phyloP scores from a whole-genome alignment of 2,329 filamentous ascomycete species.

The Penicillium sp. region DNA sequence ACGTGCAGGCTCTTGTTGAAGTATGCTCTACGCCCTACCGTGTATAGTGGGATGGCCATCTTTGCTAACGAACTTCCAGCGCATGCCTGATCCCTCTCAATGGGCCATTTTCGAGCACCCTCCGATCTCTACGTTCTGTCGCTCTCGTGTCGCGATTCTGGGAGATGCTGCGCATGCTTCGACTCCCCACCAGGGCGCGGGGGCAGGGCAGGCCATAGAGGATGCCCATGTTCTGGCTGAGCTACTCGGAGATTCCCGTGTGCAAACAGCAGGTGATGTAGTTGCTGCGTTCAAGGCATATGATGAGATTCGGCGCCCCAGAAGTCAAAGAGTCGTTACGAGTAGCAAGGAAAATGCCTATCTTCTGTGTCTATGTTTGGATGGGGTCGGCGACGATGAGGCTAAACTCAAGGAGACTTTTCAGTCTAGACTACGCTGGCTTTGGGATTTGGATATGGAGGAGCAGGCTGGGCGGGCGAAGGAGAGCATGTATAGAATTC shows the following conservation, averaged over 20 bases:
- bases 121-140: slow-evolving; percentile 32
- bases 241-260: slow-evolving; percentile 46
- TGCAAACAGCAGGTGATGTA: slow-evolving; percentile 36
- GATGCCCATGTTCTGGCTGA: slow-evolving; percentile 43
- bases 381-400: slow-evolving; percentile 30
- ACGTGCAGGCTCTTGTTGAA: slow-evolving; percentile 30
- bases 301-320: slow-evolving; percentile 51
- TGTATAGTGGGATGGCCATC: neutral
- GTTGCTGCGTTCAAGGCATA: slow-evolving; percentile 54
- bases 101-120: slow-evolving; percentile 42
- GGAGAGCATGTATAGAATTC: slow-evolving; percentile 16
- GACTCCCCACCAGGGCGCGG: slow-evolving; percentile 41
- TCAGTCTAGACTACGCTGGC: slow-evolving; percentile 31
- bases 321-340: slow-evolving; percentile 53
- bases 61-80: slow-evolving; percentile 10
- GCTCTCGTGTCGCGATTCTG: slow-evolving; percentile 33
- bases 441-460: slow-evolving; percentile 38
- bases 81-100: slow-evolving; percentile 35
- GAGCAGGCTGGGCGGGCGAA: slow-evolving; percentile 28
- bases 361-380: slow-evolving; percentile 30
- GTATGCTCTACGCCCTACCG: slow-evolving; percentile 13
- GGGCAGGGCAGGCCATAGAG: slow-evolving; percentile 43
- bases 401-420: slow-evolving; percentile 27
- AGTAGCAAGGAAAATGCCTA: slow-evolving; percentile 51
- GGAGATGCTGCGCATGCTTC: slow-evolving; percentile 45